Base-by-base conservation (phyloP, 2,329 filamentous ascomycete species). In the Aspergillus sp. region DNA sequence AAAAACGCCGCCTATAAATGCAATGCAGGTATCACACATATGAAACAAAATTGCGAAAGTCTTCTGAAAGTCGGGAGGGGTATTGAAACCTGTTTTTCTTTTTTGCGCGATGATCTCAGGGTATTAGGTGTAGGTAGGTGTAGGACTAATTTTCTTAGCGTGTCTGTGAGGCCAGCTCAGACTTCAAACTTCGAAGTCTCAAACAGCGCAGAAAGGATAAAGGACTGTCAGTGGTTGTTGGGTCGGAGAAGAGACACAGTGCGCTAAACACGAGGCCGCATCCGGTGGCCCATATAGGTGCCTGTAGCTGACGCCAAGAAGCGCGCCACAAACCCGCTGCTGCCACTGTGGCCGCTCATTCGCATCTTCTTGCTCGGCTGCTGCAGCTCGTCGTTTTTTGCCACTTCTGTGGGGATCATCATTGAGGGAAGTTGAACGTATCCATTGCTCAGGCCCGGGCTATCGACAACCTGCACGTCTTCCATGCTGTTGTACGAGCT, bases 281-380 rank as follows among this genome's bases (percentile, higher is more conserved):
- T 72, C 32, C 74, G 71, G 50, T 70, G 69, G 12, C 71, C 71
- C 68, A 74, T 74, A 59, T 78, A 78, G 2, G 74, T 73, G 7
- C 71, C 71, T 1, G 76, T 71, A 7, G 76, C 76, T 5, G 75
- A 76, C 22, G 72, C 76, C 48, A 79, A 67, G 62, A 79, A 76
- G 15, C 76, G 67, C 26, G 76, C 75, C 45, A 79, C 74, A 26
- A 78, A 70, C 26, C 76, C 73, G 22, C 71, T 68, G n/a, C 68
- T 62, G 36, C 68, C 65, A 3, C 61, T 51, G 38, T 71, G 65
- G 20, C 62, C 62, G 26, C 66, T 65, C 20, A 69, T 66, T 59
- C 76, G 77, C 59, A 74, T 65, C 58, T 77, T 78, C 69, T 78
- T 79, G 58, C 64, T 68, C 1, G 76, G 69, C 56, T 76, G 77